A percentile compares a stretch with the other conserved stretches of the same genome.
phyloP scores from a whole-genome alignment of 306 rosid genomes.

The Macrotyloma uniflorum region DNA sequence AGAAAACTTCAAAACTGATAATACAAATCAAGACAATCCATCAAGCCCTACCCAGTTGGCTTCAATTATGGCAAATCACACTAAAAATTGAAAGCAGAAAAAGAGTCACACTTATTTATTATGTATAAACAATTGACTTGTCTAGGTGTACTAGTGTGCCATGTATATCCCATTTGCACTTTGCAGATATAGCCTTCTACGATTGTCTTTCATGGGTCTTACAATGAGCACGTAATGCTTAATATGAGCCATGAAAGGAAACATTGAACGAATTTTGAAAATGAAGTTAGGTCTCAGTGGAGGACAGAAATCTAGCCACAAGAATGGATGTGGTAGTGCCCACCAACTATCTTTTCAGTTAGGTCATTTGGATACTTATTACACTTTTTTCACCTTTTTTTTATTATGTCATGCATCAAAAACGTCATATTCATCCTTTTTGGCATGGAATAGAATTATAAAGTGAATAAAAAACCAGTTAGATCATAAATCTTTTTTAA shows the following conservation, averaged over 20 bases:
- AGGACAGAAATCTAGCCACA: slow-evolving; percentile 46
- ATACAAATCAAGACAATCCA: not conserved
- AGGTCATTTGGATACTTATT: slow-evolving; percentile 42
- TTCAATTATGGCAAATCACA: slow-evolving; percentile 36
- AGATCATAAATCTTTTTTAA: not conserved
- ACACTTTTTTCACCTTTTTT: slow-evolving; percentile 24
- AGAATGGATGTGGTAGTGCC: slow-evolving; percentile 34
- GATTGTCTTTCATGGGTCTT: slow-evolving; percentile 29
- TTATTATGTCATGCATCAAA: slow-evolving; percentile 28
- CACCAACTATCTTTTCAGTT: slow-evolving; percentile 40
- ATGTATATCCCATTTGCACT: slow-evolving; percentile 15
- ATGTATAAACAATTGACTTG: slow-evolving; percentile 3
- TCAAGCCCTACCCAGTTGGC: slow-evolving; percentile 34
- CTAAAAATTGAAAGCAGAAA: slow-evolving; percentile 10
- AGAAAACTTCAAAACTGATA: slow-evolving; percentile 21
- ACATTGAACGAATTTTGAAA: slow-evolving; percentile 31
- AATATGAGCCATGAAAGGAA: slow-evolving; percentile 45
- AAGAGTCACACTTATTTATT: not conserved
- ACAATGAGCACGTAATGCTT: slow-evolving; percentile 36
- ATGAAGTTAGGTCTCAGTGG: slow-evolving; percentile 40
- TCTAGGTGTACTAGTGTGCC: slow-evolving; percentile 6
- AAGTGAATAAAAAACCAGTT: too few relatives aligned
- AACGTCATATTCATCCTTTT: slow-evolving; percentile 40
- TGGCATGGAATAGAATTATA: slow-evolving; percentile 1
- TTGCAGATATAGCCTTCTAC: not conserved